Evolutionary conservation across 495 filamentous ascomycete genomes (phyloP).

Genomic region (Rhizodiscina lignyota): DNA sequence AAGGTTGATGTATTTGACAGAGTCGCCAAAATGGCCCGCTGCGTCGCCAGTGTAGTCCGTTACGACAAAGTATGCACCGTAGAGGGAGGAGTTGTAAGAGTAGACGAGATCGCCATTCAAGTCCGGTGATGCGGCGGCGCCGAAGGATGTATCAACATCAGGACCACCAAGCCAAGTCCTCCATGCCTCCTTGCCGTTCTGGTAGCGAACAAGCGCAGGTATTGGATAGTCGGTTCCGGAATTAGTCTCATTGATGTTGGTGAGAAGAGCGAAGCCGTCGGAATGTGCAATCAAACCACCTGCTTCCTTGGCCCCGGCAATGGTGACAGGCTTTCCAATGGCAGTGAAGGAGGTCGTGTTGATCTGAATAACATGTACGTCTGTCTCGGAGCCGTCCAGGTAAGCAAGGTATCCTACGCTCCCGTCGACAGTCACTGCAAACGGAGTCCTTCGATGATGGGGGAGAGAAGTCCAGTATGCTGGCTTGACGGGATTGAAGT

Average conservation of each 20-base stretch:
- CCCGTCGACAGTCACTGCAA: conserved; percentile 32
- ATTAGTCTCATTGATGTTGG: too few relatives aligned
- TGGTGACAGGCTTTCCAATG: conserved; percentile 26
- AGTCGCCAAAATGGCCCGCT: conserved; percentile 35
- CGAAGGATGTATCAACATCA: conserved; percentile 25
- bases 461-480: conserved; percentile 37
- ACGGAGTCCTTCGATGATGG: conserved; percentile 36
- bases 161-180: conserved; percentile 35
- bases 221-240: conserved; percentile 31
- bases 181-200: conserved; percentile 29
- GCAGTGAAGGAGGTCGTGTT: conserved; percentile 27
- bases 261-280: conserved; percentile 37
- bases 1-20: conserved; percentile 32
- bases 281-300: conserved; percentile 37
- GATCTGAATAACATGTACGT: conserved; percentile 32
- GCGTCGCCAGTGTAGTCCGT: conserved; percentile 34
- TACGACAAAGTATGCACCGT: conserved; percentile 38
- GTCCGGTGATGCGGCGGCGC: conserved; percentile 29
- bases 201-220: conserved; percentile 30
- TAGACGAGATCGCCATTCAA: conserved; percentile 39
- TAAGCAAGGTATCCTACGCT: conserved; percentile 36
- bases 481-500: conserved; percentile 33
- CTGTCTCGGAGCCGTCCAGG: conserved; percentile 29
- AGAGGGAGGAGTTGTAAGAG: conserved; percentile 29
- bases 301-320: conserved; percentile 32